Conservation (phyloP, 306 rosid species). For the Abrus pulchellus region DNA sequence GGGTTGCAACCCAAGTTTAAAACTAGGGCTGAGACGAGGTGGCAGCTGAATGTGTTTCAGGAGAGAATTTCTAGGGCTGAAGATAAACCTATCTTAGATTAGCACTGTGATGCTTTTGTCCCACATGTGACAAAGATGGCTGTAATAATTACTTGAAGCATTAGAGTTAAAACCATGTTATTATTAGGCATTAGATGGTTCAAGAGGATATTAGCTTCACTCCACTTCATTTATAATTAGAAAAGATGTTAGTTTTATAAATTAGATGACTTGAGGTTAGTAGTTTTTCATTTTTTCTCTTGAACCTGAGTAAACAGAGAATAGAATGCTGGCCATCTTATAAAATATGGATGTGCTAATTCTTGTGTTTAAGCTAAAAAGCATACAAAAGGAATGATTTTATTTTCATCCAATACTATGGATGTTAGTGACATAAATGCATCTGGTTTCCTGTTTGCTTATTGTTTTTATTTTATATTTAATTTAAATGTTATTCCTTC, state of each 20-base stretch:
- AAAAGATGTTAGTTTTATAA: slow-evolving; percentile 24
- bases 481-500: background rate
- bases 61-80: slow-evolving; percentile 6
- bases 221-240: background rate
- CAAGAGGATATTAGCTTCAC: background rate
- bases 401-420: slow-evolving; percentile 10
- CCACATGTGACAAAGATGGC: background rate
- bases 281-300: slow-evolving; percentile 20
- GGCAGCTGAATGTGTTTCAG: slow-evolving; percentile 15
- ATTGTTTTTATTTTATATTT: background rate
- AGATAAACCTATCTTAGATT: slow-evolving; percentile 1
- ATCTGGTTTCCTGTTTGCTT: background rate
- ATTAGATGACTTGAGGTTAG: slow-evolving; percentile 3
- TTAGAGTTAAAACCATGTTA: background rate
- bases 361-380: slow-evolving; percentile 7
- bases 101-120: background rate
- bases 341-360: slow-evolving; percentile 4
- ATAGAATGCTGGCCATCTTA: slow-evolving; percentile 12
- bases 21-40: background rate
- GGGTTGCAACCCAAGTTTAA: background rate
- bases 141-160: background rate
- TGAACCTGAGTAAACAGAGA: background rate
- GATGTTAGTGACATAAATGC: background rate
- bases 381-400: background rate
- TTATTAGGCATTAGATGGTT: slow-evolving; percentile 16